phyloP scores from a whole-genome alignment of 495 filamentous ascomycete genomes.

The Neurospora tetraspora region DNA sequence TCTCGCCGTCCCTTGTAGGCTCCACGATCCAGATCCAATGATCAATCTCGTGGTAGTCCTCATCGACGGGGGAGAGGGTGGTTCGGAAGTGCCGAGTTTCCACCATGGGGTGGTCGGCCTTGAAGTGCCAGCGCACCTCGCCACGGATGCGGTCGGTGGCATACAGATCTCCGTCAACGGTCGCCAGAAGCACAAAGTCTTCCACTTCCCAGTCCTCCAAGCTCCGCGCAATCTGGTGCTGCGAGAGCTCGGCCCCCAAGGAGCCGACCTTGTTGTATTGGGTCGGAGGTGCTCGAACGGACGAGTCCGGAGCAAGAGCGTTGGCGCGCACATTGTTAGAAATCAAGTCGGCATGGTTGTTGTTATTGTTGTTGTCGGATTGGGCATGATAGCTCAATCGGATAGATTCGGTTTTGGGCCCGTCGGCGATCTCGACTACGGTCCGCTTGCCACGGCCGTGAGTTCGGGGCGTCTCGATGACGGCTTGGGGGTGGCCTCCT shows the following conservation, averaged over 20 bases:
- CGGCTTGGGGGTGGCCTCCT: conserved; percentile 7
- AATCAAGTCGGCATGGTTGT: conserved; percentile 30
- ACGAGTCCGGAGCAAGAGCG: conserved; percentile 80
- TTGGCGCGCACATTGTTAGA: conserved; percentile 85
- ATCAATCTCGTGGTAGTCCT: conserved; percentile 54
- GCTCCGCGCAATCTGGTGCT: conserved; percentile 85
- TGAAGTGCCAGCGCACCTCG: conserved; percentile 69
- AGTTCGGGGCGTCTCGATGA: conserved; percentile 15
- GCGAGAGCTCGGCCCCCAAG: conserved; percentile 52
- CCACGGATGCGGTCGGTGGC: conserved; percentile 85
- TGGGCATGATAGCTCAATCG: not conserved
- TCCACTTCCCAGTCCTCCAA: conserved; percentile 99
- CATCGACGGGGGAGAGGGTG: conserved; percentile 51
- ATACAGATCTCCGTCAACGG: conserved; percentile 93
- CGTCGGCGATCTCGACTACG: conserved; percentile 6
- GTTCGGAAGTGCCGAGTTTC: conserved; percentile 75
- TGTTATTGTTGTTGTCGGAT: conserved; percentile 8
- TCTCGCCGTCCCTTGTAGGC: conserved; percentile 72
- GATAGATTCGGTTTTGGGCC: not conserved
- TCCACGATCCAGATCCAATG: conserved; percentile 96
- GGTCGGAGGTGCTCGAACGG: conserved; percentile 73
- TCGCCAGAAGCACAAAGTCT: conserved; percentile 99
- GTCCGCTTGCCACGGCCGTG: conserved; percentile 17
- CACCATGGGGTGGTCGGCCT: conserved; percentile 76
- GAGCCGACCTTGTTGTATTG: conserved; percentile 48